phyloP scores from a whole-genome alignment of 2,329 filamentous ascomycete genomes.

The Xylaria hypoxylon region DNA sequence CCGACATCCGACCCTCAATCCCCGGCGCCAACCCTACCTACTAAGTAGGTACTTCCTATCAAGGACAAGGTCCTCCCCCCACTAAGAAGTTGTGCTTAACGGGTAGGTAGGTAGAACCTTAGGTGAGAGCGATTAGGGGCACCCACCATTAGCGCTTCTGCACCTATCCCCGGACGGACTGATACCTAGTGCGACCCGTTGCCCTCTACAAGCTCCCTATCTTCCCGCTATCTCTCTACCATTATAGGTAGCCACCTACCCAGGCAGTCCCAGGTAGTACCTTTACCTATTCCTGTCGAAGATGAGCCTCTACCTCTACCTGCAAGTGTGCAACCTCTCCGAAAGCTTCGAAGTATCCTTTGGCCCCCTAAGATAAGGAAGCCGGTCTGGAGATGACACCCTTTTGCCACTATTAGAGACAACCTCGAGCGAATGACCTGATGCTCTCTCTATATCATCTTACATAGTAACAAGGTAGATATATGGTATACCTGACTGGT shows the following conservation, averaged over 20 bases:
- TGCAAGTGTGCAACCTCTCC: conserved; percentile 11
- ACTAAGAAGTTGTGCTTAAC: conserved; percentile 16
- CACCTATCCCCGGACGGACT: conserved; percentile 6
- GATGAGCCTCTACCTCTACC: neutral
- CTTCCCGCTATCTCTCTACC: neutral
- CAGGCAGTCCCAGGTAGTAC: too few relatives aligned
- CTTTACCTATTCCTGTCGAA: neutral
- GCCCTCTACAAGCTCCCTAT: conserved; percentile 13
- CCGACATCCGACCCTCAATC: conserved; percentile 24
- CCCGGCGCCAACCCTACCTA: neutral
- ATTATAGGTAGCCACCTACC: neutral
- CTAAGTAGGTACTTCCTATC: too few relatives aligned
- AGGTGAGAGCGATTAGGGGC: neutral
- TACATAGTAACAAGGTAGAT: conserved; percentile 11
- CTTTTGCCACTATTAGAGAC: conserved; percentile 8
- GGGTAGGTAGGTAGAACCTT: conserved; percentile 1
- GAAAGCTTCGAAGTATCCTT: conserved; percentile 1
- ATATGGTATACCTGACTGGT: conserved; percentile 15
- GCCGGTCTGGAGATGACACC: conserved; percentile 4
- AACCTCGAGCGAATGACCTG: conserved; percentile 23
- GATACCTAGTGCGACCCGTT: conserved; percentile 3
- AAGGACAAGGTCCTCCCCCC: conserved; percentile 4
- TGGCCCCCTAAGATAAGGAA: conserved; percentile 18
- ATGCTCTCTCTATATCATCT: conserved; percentile 15
- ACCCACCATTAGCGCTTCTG: too few relatives aligned